Evolutionary conservation across 1,284 basidiomycete genomes (phyloP).

Genomic region (Microbotryum lychnidis-dioicae): DNA sequence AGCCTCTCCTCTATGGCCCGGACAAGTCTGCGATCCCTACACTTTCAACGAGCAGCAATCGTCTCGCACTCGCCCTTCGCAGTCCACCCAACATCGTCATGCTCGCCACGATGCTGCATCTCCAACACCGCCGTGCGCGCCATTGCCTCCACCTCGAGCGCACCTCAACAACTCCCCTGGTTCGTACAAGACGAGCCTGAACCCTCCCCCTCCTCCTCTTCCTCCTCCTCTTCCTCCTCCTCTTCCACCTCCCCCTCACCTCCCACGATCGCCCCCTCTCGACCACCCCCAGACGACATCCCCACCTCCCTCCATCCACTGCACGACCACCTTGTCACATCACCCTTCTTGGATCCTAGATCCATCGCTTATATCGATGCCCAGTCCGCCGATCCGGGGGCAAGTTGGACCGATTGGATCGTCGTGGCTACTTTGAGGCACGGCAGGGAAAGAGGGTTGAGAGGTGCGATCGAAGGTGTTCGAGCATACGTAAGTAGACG

Average conservation of each 20-base stretch:
- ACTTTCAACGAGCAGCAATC: too few species aligned
- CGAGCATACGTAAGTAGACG: constrained; percentile 25
- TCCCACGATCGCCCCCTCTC: constrained; percentile 20
- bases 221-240: not conserved
- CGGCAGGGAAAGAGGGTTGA: constrained; percentile 33
- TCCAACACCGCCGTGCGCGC: too few species aligned
- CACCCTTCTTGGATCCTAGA: constrained; percentile 33
- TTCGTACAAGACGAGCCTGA: too few species aligned
- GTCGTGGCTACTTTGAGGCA: constrained; percentile 27
- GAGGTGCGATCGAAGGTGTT: constrained; percentile 33
- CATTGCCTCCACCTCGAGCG: too few species aligned
- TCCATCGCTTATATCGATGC: constrained; percentile 34
- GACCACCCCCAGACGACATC: constrained; percentile 27
- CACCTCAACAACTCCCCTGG: too few species aligned
- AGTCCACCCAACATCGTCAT: too few species aligned
- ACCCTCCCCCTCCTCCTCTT: not conserved
- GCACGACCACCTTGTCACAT: constrained; percentile 30
- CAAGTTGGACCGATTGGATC: constrained; percentile 36
- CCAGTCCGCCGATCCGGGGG: constrained; percentile 27
- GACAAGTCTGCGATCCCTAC: too few species aligned
- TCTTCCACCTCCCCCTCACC: not conserved
- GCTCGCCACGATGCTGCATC: too few species aligned
- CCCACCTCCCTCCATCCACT: constrained; percentile 26
- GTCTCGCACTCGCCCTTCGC: too few species aligned
- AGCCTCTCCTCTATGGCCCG: too few species aligned